Percentiles rank a stretch among this genome's conserved stretches.
These are phyloP conservation scores for Talaromyces sp. DNA, from an alignment of 2,329 filamentous ascomycete genomes.

Conservation along the genomic window DNA sequence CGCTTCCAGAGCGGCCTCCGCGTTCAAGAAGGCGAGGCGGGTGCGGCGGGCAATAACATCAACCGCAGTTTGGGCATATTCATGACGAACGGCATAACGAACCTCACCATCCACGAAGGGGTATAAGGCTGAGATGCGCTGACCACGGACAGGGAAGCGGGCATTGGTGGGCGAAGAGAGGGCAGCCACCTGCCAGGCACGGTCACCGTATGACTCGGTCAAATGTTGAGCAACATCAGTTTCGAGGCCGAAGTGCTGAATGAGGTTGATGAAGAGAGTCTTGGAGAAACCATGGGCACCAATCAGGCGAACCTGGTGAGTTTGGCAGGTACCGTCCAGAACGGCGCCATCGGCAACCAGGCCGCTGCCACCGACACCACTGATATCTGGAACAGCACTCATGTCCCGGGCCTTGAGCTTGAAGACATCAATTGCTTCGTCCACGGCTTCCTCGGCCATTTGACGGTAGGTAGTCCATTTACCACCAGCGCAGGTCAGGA, in stretches of 20 bases:
- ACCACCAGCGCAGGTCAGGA: constrained; percentile 82
- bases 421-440: constrained; percentile 74
- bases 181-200: constrained; percentile 86
- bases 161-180: constrained; percentile 75
- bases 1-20: constrained; percentile 84
- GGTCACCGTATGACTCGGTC: constrained; percentile 83
- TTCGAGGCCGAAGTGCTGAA: constrained; percentile 90
- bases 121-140: constrained; percentile 78
- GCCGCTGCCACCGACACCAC: constrained; percentile 71
- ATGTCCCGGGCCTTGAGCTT: constrained; percentile 61
- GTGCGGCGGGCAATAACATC: constrained; percentile 86
- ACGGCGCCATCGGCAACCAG: constrained; percentile 70
- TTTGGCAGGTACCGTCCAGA: constrained; percentile 77
- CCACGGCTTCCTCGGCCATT: constrained; percentile 89
- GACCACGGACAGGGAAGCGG: constrained; percentile 80
- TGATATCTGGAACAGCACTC: constrained; percentile 65
- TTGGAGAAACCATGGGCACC: constrained; percentile 87
- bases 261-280: constrained; percentile 90
- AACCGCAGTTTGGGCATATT: constrained; percentile 88
- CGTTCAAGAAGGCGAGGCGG: constrained; percentile 85
- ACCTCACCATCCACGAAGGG: constrained; percentile 92
- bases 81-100: constrained; percentile 81
- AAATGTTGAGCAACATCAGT: constrained; percentile 91
- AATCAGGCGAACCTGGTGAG: constrained; percentile 77
- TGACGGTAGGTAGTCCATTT: constrained; percentile 95